Evolutionary conservation across 1,139 yeast species (phyloP), one percentile per base, ranked within the genome.

Genomic region (Taphrina betulina): DNA sequence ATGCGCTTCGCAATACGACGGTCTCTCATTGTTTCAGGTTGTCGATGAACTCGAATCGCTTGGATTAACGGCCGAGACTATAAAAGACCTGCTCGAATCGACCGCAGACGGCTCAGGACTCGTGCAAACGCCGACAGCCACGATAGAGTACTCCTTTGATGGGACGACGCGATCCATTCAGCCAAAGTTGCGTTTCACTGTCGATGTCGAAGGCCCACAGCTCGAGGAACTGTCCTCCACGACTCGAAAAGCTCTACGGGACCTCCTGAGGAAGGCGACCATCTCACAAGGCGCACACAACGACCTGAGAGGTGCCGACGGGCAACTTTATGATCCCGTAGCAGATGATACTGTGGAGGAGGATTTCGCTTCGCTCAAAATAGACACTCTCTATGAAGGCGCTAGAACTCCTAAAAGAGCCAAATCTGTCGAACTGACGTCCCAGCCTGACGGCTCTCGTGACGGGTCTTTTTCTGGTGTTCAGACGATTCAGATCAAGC

Each of bases 41-140:
- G 88, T 83, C 7, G 71, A 72, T 28, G 90, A 83, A 67, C 72
- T 83, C 34, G 73, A 76, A 41, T 66, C 68, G 19, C 66, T 80
- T 34, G 87, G 87, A 0, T 40, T 57, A 12, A 46, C 33, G 24
- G 24, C 57, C 14, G 57, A 44, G n/a, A 53, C 59, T 5, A 57
- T 57, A 48, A 40, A 42, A 26, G 31, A 29, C 20, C 43, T 53
- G 8, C 48, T 57, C 37, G 53, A 41, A 7, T 22, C 54, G 20
- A 20, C 59, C 5, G 54, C 37, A 16, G 46, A 61, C 38, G 55
- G 57, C 65, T 43, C 62, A 60, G 60, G 60, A 23, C 51, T 46
- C 31, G 48, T 12, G 5, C 52, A 55, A 26, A 58, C 54, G 16
- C 43, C 44, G 10, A 35, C 33, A 34, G 51, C 61, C 60, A 8